Evolutionary conservation across 805 yeast genomes (phyloP).

Genomic region (Teunomyces barrocoloradensis): DNA sequence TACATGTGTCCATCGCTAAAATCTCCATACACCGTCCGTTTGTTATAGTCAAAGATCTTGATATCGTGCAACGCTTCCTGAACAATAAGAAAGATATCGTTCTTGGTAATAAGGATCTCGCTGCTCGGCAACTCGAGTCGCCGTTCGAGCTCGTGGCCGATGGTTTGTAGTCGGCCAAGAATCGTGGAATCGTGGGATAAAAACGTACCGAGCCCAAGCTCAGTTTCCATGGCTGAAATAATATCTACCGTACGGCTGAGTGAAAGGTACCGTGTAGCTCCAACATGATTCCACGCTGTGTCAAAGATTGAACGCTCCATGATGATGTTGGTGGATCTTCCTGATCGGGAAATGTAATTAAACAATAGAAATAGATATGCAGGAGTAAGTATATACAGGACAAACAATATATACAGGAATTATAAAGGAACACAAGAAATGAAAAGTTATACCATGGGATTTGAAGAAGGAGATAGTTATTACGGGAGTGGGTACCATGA

Average conservation of each 20-base stretch:
- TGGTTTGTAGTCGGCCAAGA: constrained; percentile 3
- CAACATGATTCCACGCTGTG: not conserved
- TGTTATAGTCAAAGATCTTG: constrained; percentile 15
- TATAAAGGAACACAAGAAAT: not conserved
- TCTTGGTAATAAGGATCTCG: constrained; percentile 8
- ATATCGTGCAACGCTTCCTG: constrained; percentile 15
- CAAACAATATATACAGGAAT: not conserved
- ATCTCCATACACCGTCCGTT: constrained; percentile 14
- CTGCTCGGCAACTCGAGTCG: constrained; percentile 5
- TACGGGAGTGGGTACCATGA: constrained; percentile 6
- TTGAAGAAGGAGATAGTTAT: constrained; percentile 7
- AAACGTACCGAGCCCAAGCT: constrained; percentile 1
- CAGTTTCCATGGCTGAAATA: not conserved
- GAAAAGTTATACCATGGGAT: not conserved
- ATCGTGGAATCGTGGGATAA: constrained; percentile 7
- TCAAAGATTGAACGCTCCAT: constrained; percentile 6
- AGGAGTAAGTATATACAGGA: not conserved
- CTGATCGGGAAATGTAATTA: constrained; percentile 12
- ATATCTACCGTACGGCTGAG: not conserved
- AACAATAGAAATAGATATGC: not conserved
- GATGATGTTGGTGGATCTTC: constrained; percentile 5
- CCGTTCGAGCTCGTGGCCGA: constrained; percentile 7
- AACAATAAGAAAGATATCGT: constrained; percentile 14
- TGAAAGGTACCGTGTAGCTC: not conserved
- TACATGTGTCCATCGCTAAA: constrained; percentile 9